Conservation (phyloP, 139 green algal species). For the Axilococcus clingmanii region DNA sequence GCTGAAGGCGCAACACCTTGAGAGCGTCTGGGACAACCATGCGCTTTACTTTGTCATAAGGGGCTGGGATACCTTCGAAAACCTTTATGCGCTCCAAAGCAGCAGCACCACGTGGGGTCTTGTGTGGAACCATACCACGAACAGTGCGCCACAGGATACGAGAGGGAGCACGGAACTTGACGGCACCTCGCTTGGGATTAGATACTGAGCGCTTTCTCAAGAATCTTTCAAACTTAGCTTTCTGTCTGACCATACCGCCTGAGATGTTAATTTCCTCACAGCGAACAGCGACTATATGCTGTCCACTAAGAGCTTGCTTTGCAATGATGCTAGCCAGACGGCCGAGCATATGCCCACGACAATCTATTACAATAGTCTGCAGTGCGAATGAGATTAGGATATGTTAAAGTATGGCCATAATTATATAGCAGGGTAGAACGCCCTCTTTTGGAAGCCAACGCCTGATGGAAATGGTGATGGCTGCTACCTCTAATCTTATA, state of each 20-base stretch:
- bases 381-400: too few relatives aligned
- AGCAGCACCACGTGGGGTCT: slow-evolving; percentile 82
- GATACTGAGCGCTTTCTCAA: slow-evolving; percentile 90
- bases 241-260: slow-evolving; percentile 92
- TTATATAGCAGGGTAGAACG: too few relatives aligned
- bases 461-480: too few relatives aligned
- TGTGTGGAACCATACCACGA: slow-evolving; percentile 96
- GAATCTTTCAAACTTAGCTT: slow-evolving; percentile 94
- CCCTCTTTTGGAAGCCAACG: too few relatives aligned
- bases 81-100: slow-evolving; percentile 93
- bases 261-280: slow-evolving; percentile 92
- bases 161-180: slow-evolving; percentile 88
- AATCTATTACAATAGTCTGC: slow-evolving; percentile 86
- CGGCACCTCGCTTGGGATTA: slow-evolving; percentile 82
- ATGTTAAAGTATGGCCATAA: too few relatives aligned
- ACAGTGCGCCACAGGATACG: slow-evolving; percentile 89
- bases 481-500: too few relatives aligned
- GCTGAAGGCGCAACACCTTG: slow-evolving; percentile 87
- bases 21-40: slow-evolving; percentile 96
- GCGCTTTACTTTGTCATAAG: slow-evolving; percentile 67
- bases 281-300: slow-evolving; percentile 86
- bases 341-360: slow-evolving; percentile 91
- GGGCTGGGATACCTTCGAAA: slow-evolving; percentile 89
- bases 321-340: slow-evolving; percentile 90
- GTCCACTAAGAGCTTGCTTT: slow-evolving; percentile 94